Base-by-base conservation (phyloP, 2,329 filamentous ascomycete species). In the Alternaria infectoria region DNA sequence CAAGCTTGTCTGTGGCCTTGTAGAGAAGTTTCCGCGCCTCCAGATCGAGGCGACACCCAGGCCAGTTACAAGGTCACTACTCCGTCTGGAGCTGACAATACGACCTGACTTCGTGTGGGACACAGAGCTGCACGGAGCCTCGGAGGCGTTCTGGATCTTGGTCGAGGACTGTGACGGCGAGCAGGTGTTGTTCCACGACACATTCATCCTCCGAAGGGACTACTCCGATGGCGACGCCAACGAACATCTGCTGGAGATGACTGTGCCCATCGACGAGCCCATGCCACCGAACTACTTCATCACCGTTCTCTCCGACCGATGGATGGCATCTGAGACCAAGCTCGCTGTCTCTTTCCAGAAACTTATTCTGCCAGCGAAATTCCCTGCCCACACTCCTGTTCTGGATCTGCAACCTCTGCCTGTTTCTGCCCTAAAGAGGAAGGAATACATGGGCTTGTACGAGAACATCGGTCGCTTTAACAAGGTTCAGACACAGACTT, bases 231-330 rank as follows among this genome's bases (percentile, higher is more conserved):
- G 91, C 1, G 95, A 98, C 74, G 88, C 90, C 78, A 97, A 95
- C 68, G 95, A 98, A 82, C 96, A 99, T 80, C 82, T 97, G 11
- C 91, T 99, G 26, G 96, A 99, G 71, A 96, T 99, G 73, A 98
- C 95, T 0, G 95, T 98, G 4, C 92, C 96, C 1, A 97, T 99
- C 70, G 94, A 93, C 0, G 96, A 99, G 71, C 96, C 96, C 0
- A 97, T 98, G 92, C 96, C 96, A 13, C 96, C 96, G 0, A 97
- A 99, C 80, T 99, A 99, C 83, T 99, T 99, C 82, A 93, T 99
- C 73, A 96, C 93, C 0, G 88, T 99, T 43, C 83, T 97, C 19
- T 98, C 95, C 4, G 96, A 99, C 79, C 87, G 96, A 70, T 99
- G 96, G 96, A 97, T 99, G 93, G 93, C 97, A 77, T 93, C 95